A percentile compares a stretch with the other conserved stretches of the same genome.
phyloP scores from a whole-genome alignment of 2,329 filamentous ascomycete genomes.

The Apiospora rasikravindrae region DNA sequence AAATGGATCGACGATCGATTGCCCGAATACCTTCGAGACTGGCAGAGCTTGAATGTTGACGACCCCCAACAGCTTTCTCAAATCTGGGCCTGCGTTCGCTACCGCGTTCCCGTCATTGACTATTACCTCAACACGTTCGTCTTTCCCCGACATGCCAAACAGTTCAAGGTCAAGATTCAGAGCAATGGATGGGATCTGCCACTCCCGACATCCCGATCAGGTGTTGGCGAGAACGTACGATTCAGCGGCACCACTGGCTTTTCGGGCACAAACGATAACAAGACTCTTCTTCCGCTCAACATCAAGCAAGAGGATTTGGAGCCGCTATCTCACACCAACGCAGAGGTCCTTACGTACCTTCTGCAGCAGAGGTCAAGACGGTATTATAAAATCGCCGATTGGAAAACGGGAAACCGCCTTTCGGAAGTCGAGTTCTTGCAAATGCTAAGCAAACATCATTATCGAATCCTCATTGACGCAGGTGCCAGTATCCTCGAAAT shows the following conservation, averaged over 20 bases:
- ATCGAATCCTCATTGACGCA: constrained; percentile 66
- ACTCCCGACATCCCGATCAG: constrained; percentile 38
- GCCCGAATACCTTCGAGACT: constrained; percentile 53
- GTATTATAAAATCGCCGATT: constrained; percentile 47
- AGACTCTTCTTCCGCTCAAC: constrained; percentile 62
- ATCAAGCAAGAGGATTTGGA: constrained; percentile 66
- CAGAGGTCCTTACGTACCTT: constrained; percentile 62
- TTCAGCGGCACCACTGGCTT: constrained; percentile 60
- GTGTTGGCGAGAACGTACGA: not conserved
- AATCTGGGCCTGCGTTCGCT: constrained; percentile 56
- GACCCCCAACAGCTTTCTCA: constrained; percentile 56
- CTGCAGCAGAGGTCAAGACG: constrained; percentile 27
- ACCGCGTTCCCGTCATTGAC: constrained; percentile 57
- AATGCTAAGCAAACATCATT: constrained; percentile 41
- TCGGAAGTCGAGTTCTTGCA: constrained; percentile 52
- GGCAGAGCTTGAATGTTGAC: constrained; percentile 64
- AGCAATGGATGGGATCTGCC: constrained; percentile 73
- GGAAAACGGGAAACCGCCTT: constrained; percentile 42
- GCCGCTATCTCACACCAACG: constrained; percentile 63
- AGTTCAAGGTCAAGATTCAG: constrained; percentile 67
- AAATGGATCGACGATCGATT: constrained; percentile 49
- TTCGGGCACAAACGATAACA: constrained; percentile 73
- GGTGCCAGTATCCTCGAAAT: constrained; percentile 69
- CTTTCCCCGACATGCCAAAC: constrained; percentile 68
- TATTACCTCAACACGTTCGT: constrained; percentile 68